Conservation (phyloP, 768 basidiomycete genomes). For the Termitomyces eurrhizus region DNA sequence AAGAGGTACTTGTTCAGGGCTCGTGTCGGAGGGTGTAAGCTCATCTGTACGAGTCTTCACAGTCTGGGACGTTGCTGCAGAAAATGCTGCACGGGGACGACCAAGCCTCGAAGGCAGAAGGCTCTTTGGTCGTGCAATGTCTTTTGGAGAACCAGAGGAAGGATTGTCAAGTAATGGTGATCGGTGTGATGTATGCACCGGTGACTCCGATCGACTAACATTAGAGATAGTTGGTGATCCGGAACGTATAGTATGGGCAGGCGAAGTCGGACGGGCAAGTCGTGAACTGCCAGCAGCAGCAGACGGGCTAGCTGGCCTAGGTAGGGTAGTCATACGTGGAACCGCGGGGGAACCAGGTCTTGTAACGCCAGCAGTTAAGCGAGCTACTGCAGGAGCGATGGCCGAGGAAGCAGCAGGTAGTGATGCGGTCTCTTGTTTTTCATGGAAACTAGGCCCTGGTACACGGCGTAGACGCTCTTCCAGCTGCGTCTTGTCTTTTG, state of each 20-base stretch:
- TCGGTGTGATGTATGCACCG: slow-evolving; percentile 31
- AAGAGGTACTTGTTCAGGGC: slow-evolving; percentile 3
- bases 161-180: slow-evolving; percentile 18
- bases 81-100: slow-evolving; percentile 52
- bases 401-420: slow-evolving; percentile 19
- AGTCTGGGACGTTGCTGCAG: slow-evolving; percentile 19
- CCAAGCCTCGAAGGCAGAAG: slow-evolving; percentile 74
- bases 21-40: neutral
- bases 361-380: slow-evolving; percentile 41
- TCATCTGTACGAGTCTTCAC: slow-evolving; percentile 22
- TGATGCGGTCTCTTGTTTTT: slow-evolving; percentile 29
- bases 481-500: slow-evolving; percentile 90
- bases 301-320: slow-evolving; percentile 28
- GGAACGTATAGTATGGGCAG: slow-evolving; percentile 34
- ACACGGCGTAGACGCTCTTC: slow-evolving; percentile 86
- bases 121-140: slow-evolving; percentile 56
- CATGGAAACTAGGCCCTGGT: slow-evolving; percentile 56
- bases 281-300: slow-evolving; percentile 24
- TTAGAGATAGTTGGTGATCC: slow-evolving; percentile 38
- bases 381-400: slow-evolving; percentile 41
- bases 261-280: slow-evolving; percentile 45
- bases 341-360: slow-evolving; percentile 37
- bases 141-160: slow-evolving; percentile 38
- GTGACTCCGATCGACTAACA: slow-evolving; percentile 38
- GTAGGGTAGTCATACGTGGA: slow-evolving; percentile 15